phyloP scores from a whole-genome alignment of 2,329 filamentous ascomycete genomes.

The Cladosporium sp. region DNA sequence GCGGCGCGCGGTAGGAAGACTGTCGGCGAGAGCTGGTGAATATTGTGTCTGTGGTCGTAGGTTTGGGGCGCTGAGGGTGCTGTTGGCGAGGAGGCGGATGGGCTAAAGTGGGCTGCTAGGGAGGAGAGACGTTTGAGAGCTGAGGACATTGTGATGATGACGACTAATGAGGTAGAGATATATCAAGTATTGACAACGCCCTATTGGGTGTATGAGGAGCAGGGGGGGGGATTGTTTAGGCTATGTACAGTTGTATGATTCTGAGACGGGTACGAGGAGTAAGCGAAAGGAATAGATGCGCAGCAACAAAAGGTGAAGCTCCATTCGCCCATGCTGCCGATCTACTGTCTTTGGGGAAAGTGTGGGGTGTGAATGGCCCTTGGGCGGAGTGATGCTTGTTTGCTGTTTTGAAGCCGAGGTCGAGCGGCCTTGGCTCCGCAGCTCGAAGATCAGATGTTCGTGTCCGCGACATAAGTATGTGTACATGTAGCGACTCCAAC shows the following conservation, averaged over 20 bases:
- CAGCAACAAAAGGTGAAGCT: not conserved
- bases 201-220: not conserved
- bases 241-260: not conserved
- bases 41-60: conserved; percentile 49
- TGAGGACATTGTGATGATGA: conserved; percentile 52
- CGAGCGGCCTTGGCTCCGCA: not conserved
- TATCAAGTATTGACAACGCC: not conserved
- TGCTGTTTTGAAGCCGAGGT: conserved; percentile 5
- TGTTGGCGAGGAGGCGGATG: conserved; percentile 30
- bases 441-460: too few relatives aligned
- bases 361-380: conserved; percentile 6
- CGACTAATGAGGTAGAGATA: too few relatives aligned
- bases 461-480: too few relatives aligned
- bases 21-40: conserved; percentile 80
- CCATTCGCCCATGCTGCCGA: not conserved
- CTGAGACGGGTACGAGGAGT: not conserved
- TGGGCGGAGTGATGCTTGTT: conserved; percentile 4
- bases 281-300: not conserved
- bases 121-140: conserved; percentile 58
- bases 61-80: conserved; percentile 20
- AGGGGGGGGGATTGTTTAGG: not conserved
- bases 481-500: too few relatives aligned
- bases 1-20: conserved; percentile 83
- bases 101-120: conserved; percentile 43
- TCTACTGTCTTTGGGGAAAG: conserved; percentile 1